These are phyloP conservation scores for Tricholoma hemisulphureum DNA, from an alignment of 768 basidiomycete genomes.

Conservation along the genomic window DNA sequence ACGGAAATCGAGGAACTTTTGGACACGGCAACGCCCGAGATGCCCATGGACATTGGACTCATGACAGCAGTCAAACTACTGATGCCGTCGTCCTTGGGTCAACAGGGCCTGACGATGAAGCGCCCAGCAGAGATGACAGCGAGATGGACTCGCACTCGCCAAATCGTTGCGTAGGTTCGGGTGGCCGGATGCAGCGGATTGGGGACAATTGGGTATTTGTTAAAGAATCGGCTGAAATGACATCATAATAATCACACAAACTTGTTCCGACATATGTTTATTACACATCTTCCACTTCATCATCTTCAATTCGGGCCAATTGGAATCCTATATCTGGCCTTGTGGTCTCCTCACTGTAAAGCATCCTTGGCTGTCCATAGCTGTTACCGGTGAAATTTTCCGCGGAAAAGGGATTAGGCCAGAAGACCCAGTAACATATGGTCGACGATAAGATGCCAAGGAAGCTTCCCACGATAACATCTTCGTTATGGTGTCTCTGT, in stretches of 20 bases:
- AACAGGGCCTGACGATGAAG: slow-evolving; percentile 17
- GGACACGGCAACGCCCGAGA: slow-evolving; percentile 50
- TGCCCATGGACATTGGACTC: slow-evolving; percentile 35
- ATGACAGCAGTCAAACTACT: slow-evolving; percentile 37
- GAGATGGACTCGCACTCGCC: slow-evolving; percentile 1
- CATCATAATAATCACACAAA: slow-evolving; percentile 23
- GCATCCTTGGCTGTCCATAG: slow-evolving; percentile 39
- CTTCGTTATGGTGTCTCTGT: slow-evolving; percentile 68
- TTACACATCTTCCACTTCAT: slow-evolving; percentile 40
- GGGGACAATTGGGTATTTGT: slow-evolving; percentile 76
- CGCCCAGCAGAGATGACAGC: slow-evolving; percentile 11
- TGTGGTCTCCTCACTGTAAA: slow-evolving; percentile 35
- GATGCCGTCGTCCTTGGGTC: slow-evolving; percentile 61
- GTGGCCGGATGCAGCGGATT: slow-evolving; percentile 65
- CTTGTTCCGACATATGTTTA: slow-evolving; percentile 22
- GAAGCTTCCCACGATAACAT: slow-evolving; percentile 60
- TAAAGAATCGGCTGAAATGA: slow-evolving; percentile 36
- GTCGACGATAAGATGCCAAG: slow-evolving; percentile 53
- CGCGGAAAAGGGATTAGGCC: slow-evolving; percentile 60
- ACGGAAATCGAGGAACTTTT: slow-evolving; percentile 40
- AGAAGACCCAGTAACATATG: slow-evolving; percentile 58
- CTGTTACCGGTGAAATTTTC: slow-evolving; percentile 31
- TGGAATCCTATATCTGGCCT: slow-evolving; percentile 42
- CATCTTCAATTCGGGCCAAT: slow-evolving; percentile 43
- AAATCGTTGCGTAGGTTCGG: slow-evolving; percentile 26